Percentiles rank a stretch among this genome's conserved stretches.
Conservation (phyloP, 2,329 filamentous ascomycete species). For the Cercospora zeina region DNA sequence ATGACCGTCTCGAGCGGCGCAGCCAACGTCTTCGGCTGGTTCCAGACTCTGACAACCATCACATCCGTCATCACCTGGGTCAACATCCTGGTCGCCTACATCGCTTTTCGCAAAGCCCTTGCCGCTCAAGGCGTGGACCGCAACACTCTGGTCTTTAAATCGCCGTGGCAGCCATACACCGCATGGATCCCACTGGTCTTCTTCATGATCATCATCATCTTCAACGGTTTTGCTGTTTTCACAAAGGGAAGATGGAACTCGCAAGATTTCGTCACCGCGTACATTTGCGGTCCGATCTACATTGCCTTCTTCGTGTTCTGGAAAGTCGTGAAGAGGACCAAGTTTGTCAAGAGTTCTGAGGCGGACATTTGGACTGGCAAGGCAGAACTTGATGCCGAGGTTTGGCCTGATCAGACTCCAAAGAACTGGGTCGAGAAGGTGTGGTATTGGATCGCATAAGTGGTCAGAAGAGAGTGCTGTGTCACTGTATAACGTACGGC, state of each 20-base stretch:
- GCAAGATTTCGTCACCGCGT: constrained; percentile 53
- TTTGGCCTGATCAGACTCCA: constrained; percentile 48
- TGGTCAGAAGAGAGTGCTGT: not conserved
- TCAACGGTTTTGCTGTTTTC: constrained; percentile 66
- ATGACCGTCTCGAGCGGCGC: constrained; percentile 46
- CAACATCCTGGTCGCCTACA: constrained; percentile 30
- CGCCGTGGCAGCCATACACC: constrained; percentile 52
- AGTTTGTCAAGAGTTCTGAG: constrained; percentile 45
- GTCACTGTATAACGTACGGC: not conserved
- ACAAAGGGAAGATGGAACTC: constrained; percentile 44
- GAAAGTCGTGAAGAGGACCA: constrained; percentile 66
- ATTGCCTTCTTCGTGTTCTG: constrained; percentile 58
- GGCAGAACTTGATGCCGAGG: constrained; percentile 49
- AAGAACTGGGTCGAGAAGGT: constrained; percentile 50
- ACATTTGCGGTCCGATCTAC: constrained; percentile 39
- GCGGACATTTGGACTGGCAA: constrained; percentile 52
- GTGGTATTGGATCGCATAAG: constrained; percentile 52
- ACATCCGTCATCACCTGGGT: constrained; percentile 39
- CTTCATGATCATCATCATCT: constrained; percentile 62
- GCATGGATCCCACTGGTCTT: constrained; percentile 62
- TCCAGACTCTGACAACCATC: constrained; percentile 42
- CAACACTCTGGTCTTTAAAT: constrained; percentile 52
- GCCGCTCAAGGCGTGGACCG: constrained; percentile 35
- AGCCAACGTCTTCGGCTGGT: constrained; percentile 40
- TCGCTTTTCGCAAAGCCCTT: constrained; percentile 37